Conservation (phyloP, 2,329 filamentous ascomycete genomes). For the Elsinoe perseae region DNA sequence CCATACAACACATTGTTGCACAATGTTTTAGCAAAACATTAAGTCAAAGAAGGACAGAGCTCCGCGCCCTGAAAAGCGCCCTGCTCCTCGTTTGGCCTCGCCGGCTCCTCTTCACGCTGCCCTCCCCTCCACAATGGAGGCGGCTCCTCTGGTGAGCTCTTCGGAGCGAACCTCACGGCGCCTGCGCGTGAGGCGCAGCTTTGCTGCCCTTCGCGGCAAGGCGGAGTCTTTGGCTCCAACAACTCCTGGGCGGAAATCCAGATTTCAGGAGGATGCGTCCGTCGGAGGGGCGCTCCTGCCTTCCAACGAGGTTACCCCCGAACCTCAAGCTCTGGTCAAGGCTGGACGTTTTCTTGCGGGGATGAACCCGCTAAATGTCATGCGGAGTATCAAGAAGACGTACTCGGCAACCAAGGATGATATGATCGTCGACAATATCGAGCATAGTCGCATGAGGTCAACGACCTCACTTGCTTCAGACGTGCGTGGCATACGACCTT, state of each 20-base stretch:
- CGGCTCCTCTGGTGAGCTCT: not conserved
- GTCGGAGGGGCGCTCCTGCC: slow-evolving; percentile 10
- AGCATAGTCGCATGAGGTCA: slow-evolving; percentile 31
- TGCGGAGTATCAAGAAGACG: slow-evolving; percentile 35
- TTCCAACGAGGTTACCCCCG: not conserved
- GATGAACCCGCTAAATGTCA: slow-evolving; percentile 47
- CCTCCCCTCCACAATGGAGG: slow-evolving; percentile 1
- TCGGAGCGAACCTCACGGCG: slow-evolving; percentile 7
- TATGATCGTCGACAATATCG: slow-evolving; percentile 29
- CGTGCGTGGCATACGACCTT: slow-evolving; percentile 26
- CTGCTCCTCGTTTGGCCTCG: not conserved
- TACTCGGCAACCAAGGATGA: slow-evolving; percentile 42
- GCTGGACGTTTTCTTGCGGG: slow-evolving; percentile 49
- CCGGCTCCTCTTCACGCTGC: not conserved
- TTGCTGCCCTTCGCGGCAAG: slow-evolving; percentile 6
- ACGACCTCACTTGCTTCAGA: slow-evolving; percentile 26
- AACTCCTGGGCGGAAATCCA: slow-evolving; percentile 11
- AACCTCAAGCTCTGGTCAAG: not conserved
- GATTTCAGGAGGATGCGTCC: slow-evolving; percentile 13
- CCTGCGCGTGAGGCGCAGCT: slow-evolving; percentile 3
- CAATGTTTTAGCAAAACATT: slow-evolving; percentile 12
- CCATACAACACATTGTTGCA: not conserved
- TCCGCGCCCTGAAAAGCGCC: slow-evolving; percentile 3
- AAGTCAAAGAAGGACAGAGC: not conserved
- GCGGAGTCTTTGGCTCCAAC: slow-evolving; percentile 4